These are phyloP conservation scores for Ambrosia hybrid DNA, from an alignment of 140 eudicot genomes.

Conservation along the genomic window DNA sequence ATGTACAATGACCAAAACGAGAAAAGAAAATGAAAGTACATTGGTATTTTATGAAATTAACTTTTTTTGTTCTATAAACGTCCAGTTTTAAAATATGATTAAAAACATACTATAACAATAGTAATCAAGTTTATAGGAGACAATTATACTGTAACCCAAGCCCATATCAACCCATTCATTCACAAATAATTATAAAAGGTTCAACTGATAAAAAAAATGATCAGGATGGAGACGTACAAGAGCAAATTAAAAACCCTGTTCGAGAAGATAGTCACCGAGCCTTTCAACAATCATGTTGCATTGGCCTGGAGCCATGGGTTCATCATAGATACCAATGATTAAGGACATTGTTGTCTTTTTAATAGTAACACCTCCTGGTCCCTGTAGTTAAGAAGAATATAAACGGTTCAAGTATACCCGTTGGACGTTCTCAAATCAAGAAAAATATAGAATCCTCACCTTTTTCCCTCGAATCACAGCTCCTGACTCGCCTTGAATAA, in stretches of 20 bases:
- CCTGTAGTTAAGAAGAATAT: conserved; percentile 38
- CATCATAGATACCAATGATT: conserved; percentile 76
- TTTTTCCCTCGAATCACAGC: conserved; percentile 50
- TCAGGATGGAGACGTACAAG: conserved; percentile 37
- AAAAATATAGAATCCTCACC: conserved; percentile 19
- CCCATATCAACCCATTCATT: conserved; percentile 1
- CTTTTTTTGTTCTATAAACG: not conserved
- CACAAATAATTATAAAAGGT: not conserved
- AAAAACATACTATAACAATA: too few species aligned
- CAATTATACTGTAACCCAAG: not conserved
- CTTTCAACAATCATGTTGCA: conserved; percentile 90
- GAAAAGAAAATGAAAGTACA: not conserved
- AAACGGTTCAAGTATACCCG: not conserved
- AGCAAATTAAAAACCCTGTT: conserved; percentile 61
- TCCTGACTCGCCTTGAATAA: conserved; percentile 48
- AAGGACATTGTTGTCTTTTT: conserved; percentile 67
- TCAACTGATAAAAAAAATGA: not conserved
- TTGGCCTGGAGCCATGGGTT: conserved; percentile 87
- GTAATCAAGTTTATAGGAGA: too few species aligned
- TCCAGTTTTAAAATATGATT: too few species aligned
- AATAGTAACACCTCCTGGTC: conserved; percentile 74
- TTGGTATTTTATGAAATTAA: not conserved
- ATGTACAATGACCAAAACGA: too few species aligned
- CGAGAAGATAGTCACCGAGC: conserved; percentile 82
- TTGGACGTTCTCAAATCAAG: not conserved